A percentile compares a stretch with the other conserved stretches of the same genome.
Conservation (phyloP, 108 stramenopile species). For the Parmales sp. region DNA sequence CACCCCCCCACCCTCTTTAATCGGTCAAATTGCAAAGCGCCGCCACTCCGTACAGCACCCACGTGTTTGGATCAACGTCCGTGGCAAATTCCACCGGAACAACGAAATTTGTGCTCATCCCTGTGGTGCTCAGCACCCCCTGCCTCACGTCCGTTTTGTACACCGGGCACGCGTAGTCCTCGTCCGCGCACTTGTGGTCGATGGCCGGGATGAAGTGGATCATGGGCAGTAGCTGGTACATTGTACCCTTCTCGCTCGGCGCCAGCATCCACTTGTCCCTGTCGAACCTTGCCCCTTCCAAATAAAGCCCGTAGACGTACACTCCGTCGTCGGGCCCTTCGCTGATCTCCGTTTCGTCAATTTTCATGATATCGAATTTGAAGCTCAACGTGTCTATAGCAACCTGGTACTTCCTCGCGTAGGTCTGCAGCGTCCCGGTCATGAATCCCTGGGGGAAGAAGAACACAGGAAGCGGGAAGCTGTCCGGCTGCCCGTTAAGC, state of each 20-base stretch:
- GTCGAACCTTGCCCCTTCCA: conserved; percentile 52
- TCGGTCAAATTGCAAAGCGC: conserved; percentile 46
- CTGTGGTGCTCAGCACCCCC: conserved; percentile 51
- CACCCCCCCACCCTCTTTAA: conserved; percentile 6
- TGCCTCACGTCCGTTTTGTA: conserved; percentile 54
- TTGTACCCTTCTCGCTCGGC: conserved; percentile 33
- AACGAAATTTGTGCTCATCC: conserved; percentile 57
- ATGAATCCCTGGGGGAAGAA: conserved; percentile 67
- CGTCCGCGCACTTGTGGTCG: conserved; percentile 29
- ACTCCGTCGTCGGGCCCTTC: conserved; percentile 46
- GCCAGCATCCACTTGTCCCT: conserved; percentile 18
- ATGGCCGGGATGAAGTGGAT: conserved; percentile 46
- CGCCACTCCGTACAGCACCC: conserved; percentile 47
- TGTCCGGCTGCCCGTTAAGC: conserved; percentile 34
- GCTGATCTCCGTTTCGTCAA: conserved; percentile 20
- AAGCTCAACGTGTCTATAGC: conserved; percentile 50
- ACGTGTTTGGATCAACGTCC: conserved; percentile 28
- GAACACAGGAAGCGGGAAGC: conserved; percentile 47
- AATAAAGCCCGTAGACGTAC: conserved; percentile 35
- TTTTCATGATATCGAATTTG: conserved; percentile 27
- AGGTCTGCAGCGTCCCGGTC: conserved; percentile 57
- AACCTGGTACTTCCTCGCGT: conserved; percentile 45
- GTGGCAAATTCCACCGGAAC: conserved; percentile 47
- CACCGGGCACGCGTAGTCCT: conserved; percentile 43
- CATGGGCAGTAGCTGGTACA: conserved; percentile 43